Percentiles rank a stretch among this genome's conserved stretches.
These are phyloP conservation scores for Boletus reticuloceps DNA, from an alignment of 768 basidiomycete species.

Conservation along the genomic window DNA sequence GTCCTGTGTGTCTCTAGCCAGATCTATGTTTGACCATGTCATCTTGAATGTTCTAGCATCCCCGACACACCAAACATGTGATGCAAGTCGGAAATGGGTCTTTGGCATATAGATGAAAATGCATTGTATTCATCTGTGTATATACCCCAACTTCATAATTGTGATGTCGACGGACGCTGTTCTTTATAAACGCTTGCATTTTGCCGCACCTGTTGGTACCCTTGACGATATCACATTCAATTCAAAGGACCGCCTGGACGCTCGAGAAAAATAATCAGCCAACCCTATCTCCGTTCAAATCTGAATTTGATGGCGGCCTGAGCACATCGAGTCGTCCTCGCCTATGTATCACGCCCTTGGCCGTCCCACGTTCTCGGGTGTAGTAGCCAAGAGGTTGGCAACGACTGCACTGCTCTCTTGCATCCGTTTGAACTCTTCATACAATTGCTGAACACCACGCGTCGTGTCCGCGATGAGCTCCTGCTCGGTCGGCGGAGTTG, in stretches of 20 bases:
- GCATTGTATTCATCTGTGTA: background rate
- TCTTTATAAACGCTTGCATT: too few species aligned
- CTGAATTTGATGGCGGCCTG: too few species aligned
- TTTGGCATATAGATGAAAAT: background rate
- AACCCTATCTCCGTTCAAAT: too few species aligned
- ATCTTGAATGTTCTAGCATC: constrained; percentile 1
- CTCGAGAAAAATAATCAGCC: too few species aligned
- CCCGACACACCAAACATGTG: background rate
- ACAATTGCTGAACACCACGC: too few species aligned
- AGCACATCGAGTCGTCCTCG: too few species aligned
- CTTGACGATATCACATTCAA: too few species aligned
- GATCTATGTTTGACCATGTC: constrained; percentile 19
- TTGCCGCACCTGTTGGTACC: too few species aligned
- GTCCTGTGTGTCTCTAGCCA: constrained; percentile 26
- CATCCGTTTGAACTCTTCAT: constrained; percentile 52
- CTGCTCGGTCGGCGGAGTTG: constrained; percentile 40
- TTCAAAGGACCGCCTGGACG: too few species aligned
- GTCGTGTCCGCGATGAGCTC: constrained; percentile 43
- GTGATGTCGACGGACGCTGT: too few species aligned
- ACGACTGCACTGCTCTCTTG: constrained; percentile 53
- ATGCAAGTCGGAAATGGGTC: background rate
- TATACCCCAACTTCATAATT: too few species aligned
- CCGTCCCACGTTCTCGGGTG: constrained; percentile 20
- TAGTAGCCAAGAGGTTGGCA: constrained; percentile 36
- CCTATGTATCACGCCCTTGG: too few species aligned